A percentile compares a stretch with the other conserved stretches of the same genome.
These are phyloP conservation scores for Cercospora zeae-maydis DNA, from an alignment of 2,329 filamentous ascomycete species.

Conservation along the genomic window DNA sequence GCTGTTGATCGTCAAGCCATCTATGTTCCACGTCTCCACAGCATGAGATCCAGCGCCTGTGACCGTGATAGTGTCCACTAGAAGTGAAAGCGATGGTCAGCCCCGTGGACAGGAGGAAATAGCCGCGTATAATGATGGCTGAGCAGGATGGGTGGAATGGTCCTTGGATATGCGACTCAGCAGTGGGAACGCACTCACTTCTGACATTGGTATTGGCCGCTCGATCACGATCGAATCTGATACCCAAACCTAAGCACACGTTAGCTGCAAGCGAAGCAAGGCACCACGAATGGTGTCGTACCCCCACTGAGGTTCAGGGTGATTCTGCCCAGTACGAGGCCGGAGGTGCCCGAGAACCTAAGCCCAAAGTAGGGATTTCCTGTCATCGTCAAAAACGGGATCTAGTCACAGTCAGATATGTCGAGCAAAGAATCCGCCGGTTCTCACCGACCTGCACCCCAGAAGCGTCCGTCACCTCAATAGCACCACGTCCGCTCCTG, in stretches of 20 bases:
- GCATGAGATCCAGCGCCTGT: conserved; percentile 55
- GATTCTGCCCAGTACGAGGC: conserved; percentile 51
- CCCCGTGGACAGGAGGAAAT: neutral
- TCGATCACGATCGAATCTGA: conserved; percentile 56
- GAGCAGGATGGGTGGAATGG: neutral
- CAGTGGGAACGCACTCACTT: conserved; percentile 27
- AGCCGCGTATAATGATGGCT: neutral
- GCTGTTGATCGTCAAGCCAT: conserved; percentile 50
- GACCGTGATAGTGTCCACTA: conserved; percentile 49
- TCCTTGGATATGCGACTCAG: neutral
- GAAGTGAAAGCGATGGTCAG: neutral
- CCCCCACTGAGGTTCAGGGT: conserved; percentile 55
- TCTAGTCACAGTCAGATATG: conserved; percentile 32
- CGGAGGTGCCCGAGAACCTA: conserved; percentile 52
- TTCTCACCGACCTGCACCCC: conserved; percentile 37
- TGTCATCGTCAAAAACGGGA: conserved; percentile 57
- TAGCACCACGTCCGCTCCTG: conserved; percentile 49
- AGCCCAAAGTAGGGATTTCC: conserved; percentile 58
- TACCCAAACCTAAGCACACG: conserved; percentile 40
- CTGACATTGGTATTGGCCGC: conserved; percentile 53
- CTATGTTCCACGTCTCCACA: conserved; percentile 59
- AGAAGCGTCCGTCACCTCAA: conserved; percentile 50
- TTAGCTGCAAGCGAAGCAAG: neutral
- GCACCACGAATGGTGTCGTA: neutral
- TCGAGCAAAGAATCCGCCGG: neutral